A percentile compares a stretch with the other conserved stretches of the same genome.
phyloP scores from a whole-genome alignment of 2,329 filamentous ascomycete genomes.

The Pseudocercospora pini-densiflorae region DNA sequence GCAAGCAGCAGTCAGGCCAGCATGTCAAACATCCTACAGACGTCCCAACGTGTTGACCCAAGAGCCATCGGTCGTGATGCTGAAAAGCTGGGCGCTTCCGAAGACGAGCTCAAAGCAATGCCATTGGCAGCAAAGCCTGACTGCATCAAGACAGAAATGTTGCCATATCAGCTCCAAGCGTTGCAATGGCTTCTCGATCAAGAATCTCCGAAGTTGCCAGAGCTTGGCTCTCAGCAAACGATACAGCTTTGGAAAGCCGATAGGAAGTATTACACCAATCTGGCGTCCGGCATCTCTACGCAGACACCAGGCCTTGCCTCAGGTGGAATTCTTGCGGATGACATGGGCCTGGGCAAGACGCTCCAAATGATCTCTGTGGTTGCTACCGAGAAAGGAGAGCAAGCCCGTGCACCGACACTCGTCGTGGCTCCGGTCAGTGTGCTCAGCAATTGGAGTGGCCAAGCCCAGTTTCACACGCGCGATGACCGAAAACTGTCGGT shows the following conservation, averaged over 20 bases:
- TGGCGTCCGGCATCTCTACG: constrained; percentile 70
- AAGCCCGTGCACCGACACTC: constrained; percentile 65
- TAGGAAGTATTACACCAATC: constrained; percentile 60
- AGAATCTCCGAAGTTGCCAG: constrained; percentile 71
- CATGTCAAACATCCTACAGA: constrained; percentile 67
- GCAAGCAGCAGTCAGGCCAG: constrained; percentile 43
- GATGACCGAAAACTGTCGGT: constrained; percentile 66
- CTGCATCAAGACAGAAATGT: constrained; percentile 66
- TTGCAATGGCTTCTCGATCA: constrained; percentile 80
- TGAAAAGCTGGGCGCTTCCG: constrained; percentile 72
- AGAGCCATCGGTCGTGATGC: constrained; percentile 67
- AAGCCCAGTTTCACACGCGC: constrained; percentile 74
- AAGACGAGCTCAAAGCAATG: constrained; percentile 72
- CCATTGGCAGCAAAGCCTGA: constrained; percentile 72
- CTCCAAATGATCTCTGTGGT: constrained; percentile 84
- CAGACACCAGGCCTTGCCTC: constrained; percentile 69
- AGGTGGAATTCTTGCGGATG: constrained; percentile 85
- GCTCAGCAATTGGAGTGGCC: constrained; percentile 88
- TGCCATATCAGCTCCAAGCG: constrained; percentile 82
- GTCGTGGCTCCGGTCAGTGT: constrained; percentile 83
- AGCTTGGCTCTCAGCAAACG: constrained; percentile 60
- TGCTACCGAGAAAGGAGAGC: constrained; percentile 55
- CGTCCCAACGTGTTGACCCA: constrained; percentile 70
- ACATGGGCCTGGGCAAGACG: constrained; percentile 93
- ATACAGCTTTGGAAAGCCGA: constrained; percentile 80